Evolutionary conservation across 441 rosid species (phyloP).

Genomic region (Euphorbia corollata): DNA sequence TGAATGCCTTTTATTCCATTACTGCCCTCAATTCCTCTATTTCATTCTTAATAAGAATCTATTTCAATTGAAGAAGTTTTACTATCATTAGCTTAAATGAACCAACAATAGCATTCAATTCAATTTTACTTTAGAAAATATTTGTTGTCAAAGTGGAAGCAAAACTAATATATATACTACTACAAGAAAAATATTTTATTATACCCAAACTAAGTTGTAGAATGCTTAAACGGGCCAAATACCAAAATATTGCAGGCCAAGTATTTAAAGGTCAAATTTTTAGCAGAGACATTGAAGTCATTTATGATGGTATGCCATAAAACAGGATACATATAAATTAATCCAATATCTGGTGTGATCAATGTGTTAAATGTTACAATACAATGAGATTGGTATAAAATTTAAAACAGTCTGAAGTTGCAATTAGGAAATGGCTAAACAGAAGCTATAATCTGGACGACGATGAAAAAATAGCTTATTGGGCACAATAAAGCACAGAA

Average conservation of each 20-base stretch:
- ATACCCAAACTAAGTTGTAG: neutral
- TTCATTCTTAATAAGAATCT: neutral
- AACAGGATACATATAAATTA: neutral
- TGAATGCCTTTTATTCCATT: neutral
- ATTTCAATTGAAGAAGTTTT: neutral
- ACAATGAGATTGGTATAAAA: neutral
- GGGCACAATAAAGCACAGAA: neutral
- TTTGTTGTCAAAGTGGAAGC: neutral
- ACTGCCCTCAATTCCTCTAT: neutral
- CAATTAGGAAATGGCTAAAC: too few relatives aligned
- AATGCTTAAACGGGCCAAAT: neutral
- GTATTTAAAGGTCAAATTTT: neutral
- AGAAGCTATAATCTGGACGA: too few relatives aligned
- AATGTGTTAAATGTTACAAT: neutral
- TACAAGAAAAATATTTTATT: neutral
- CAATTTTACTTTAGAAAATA: neutral
- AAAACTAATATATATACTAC: neutral
- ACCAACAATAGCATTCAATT: neutral
- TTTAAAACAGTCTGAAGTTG: too few relatives aligned
- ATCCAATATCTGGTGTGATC: slow-evolving; percentile 3
- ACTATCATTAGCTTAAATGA: neutral
- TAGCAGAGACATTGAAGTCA: neutral
- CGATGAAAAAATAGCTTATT: neutral
- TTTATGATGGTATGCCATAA: neutral
- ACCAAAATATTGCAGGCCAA: neutral